phyloP scores from a whole-genome alignment of 2,329 filamentous ascomycete species.

The Aureobasidium zeae region DNA sequence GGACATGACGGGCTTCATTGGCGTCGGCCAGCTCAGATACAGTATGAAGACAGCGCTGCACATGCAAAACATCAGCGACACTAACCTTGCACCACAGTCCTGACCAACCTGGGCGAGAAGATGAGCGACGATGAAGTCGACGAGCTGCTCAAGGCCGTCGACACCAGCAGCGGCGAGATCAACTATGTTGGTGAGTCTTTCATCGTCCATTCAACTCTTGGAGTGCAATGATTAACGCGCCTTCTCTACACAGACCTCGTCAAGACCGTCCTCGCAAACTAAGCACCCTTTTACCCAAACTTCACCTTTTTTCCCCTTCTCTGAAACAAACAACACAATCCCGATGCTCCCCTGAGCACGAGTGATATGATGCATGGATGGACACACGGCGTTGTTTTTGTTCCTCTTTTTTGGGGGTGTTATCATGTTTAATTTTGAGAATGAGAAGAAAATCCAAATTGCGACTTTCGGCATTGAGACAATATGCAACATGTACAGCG shows the following conservation, averaged over 20 bases:
- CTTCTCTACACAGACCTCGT: slow-evolving; percentile 27
- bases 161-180: slow-evolving; percentile 91
- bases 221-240: background rate
- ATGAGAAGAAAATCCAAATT: slow-evolving; percentile 6
- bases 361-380: slow-evolving; percentile 16
- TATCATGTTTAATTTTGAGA: slow-evolving; percentile 6
- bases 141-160: slow-evolving; percentile 95
- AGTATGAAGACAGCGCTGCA: too few species aligned
- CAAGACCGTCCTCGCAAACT: slow-evolving; percentile 34
- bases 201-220: background rate
- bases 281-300: slow-evolving; percentile 11
- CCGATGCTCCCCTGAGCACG: slow-evolving; percentile 7
- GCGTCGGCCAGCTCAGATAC: slow-evolving; percentile 94
- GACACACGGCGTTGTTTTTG: slow-evolving; percentile 12
- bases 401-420: too few species aligned
- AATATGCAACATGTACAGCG: slow-evolving; percentile 9
- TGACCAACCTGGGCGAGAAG: slow-evolving; percentile 98
- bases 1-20: slow-evolving; percentile 96
- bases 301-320: slow-evolving; percentile 1
- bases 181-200: slow-evolving; percentile 76
- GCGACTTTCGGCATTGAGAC: slow-evolving; percentile 1
- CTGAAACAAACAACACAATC: slow-evolving; percentile 10
- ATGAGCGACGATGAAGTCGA: slow-evolving; percentile 99
- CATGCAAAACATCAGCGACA: too few species aligned
- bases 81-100: slow-evolving; percentile 41